Base-by-base conservation (phyloP, 106 monocot species). In the Platanthera guangdongensis region DNA sequence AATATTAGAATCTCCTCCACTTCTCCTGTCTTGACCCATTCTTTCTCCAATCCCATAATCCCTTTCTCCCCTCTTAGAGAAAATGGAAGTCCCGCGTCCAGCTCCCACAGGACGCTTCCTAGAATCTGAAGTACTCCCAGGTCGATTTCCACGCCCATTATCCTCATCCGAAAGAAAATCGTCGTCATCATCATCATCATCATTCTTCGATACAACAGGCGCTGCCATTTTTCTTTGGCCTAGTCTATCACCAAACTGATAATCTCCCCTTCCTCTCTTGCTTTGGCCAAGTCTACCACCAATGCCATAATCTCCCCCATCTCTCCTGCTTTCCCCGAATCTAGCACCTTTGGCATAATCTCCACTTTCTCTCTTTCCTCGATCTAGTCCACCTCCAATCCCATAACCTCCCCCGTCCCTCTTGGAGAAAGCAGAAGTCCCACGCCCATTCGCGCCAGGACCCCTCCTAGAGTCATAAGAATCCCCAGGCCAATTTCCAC, bases 391-490 rank as follows among this genome's bases (percentile, higher is more conserved):
- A 52, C 70, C 55, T 47, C 52, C 72, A 7, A 53, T 53, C 14
- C 14, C 53, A 53, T 53, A 53, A 14, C 53, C 53, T 39, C 39
- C 39, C 39, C 39, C 8, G 14, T 2, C 53, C 53, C 14, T 53
- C 14, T 53, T 53, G 53, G 14, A 53, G 59, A 69, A 73, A 1
- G 81, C 79, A 64, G 79, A 76, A 18, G 47, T 22, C 47, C 80
- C 71, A 47, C 74, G 49, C 65, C 71, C 9, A n/a, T 68, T 19
- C 39, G 3, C 32, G 13, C 77, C 72, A 22, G 74, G 71, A 12
- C 19, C 75, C 72, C 64, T 78, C 46, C 78, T 76, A 70, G 54
- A 57, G 57, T 64, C 49, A 51, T 73, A 54, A 49, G 60, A 59
- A 71, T 80, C 71, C 22, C 73, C 62, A 52, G 46, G n/a, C 7